phyloP scores from a whole-genome alignment of 2,329 filamentous ascomycete genomes.

The Clonostachys rosea region DNA sequence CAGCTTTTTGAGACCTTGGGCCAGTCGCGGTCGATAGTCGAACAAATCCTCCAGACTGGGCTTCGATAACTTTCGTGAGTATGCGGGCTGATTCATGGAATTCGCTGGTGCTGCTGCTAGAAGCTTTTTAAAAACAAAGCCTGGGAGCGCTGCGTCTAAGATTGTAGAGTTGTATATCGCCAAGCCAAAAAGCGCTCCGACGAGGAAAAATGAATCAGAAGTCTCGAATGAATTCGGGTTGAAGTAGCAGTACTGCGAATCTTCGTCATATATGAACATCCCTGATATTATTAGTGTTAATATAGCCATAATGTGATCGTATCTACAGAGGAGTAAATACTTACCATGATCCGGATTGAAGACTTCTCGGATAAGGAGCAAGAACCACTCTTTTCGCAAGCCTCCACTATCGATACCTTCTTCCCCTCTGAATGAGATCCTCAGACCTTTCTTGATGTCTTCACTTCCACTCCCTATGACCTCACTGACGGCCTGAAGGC shows the following conservation, averaged over 20 bases:
- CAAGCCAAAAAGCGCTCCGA: slow-evolving; percentile 81
- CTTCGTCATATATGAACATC: slow-evolving; percentile 89
- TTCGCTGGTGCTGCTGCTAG: slow-evolving; percentile 57
- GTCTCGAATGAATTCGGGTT: slow-evolving; percentile 87
- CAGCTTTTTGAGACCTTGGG: slow-evolving; percentile 69
- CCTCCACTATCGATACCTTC: slow-evolving; percentile 90
- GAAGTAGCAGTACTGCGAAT: slow-evolving; percentile 89
- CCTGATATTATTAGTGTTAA: slow-evolving; percentile 39
- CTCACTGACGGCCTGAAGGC: slow-evolving; percentile 77
- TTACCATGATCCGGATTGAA: slow-evolving; percentile 86
- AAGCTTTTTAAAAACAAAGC: slow-evolving; percentile 86
- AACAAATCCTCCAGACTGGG: slow-evolving; percentile 73
- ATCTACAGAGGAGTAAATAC: slow-evolving; percentile 15
- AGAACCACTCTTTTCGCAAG: slow-evolving; percentile 90
- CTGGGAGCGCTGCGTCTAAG: slow-evolving; percentile 79
- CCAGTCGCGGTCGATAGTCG: slow-evolving; percentile 73
- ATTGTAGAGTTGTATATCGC: slow-evolving; percentile 96
- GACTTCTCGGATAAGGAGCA: slow-evolving; percentile 81
- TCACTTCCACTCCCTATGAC: slow-evolving; percentile 76
- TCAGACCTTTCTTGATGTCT: slow-evolving; percentile 85
- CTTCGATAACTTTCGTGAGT: slow-evolving; percentile 45
- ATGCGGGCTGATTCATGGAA: not conserved
- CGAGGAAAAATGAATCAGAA: slow-evolving; percentile 85
- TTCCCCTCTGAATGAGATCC: slow-evolving; percentile 82
- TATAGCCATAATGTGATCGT: not conserved